A percentile compares a stretch with the other conserved stretches of the same genome.
Evolutionary conservation across 2,329 filamentous ascomycete genomes (phyloP).

Genomic region (Penicillium polonicum): DNA sequence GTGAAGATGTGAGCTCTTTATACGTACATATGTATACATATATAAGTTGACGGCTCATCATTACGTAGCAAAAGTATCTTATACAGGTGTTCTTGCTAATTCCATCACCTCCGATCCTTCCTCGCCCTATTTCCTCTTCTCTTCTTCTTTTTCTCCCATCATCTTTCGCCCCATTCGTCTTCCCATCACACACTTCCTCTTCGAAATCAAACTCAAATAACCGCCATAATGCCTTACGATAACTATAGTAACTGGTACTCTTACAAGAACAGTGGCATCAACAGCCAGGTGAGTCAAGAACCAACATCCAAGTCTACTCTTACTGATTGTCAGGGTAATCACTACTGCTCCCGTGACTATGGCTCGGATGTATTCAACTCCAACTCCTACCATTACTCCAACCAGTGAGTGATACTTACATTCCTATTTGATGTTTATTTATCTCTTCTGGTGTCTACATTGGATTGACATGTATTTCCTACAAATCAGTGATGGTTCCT

Average conservation of each 20-base stretch:
- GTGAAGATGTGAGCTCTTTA: too few species aligned
- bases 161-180: too few species aligned
- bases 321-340: conserved; percentile 1
- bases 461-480: neutral
- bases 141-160: too few species aligned
- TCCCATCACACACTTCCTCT: too few species aligned
- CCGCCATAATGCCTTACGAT: conserved; percentile 9
- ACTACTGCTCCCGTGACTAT: conserved; percentile 14
- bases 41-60: too few species aligned
- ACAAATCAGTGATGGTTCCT: conserved; percentile 11
- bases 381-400: conserved; percentile 16
- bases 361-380: conserved; percentile 2
- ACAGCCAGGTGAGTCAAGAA: conserved; percentile 9
- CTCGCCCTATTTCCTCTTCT: too few species aligned
- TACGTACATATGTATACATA: too few species aligned
- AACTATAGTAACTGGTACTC: conserved; percentile 8
- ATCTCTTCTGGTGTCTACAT: neutral
- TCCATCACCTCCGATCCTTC: too few species aligned
- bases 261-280: conserved; percentile 9
- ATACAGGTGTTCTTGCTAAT: too few species aligned
- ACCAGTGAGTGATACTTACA: neutral
- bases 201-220: too few species aligned
- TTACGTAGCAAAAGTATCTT: too few species aligned
- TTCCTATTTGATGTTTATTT: too few species aligned
- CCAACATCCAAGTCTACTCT: neutral